phyloP scores from a whole-genome alignment of 306 rosid genomes.

The Cucumis cinereus region DNA sequence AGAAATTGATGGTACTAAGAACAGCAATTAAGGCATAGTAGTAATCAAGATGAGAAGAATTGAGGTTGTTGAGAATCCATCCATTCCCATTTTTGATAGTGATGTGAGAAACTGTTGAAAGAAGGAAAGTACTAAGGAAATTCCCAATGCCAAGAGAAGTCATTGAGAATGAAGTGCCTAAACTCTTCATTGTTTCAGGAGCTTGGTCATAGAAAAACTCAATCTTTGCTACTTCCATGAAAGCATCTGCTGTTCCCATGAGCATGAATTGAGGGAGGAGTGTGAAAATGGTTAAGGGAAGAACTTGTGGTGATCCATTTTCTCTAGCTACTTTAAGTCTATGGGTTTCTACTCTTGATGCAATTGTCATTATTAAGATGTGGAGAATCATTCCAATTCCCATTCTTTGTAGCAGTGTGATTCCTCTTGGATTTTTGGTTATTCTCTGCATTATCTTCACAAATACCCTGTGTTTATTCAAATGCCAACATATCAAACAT shows the following conservation, averaged over 20 bases:
- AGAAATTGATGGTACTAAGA: constrained; percentile 20
- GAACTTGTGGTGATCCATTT: constrained; percentile 24
- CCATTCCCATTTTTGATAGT: constrained; percentile 44
- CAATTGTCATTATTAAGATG: constrained; percentile 42
- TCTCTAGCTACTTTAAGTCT: constrained; percentile 46
- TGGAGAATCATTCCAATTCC: constrained; percentile 73
- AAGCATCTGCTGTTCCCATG: constrained; percentile 72
- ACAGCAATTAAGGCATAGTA: constrained; percentile 57
- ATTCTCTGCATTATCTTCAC: constrained; percentile 45
- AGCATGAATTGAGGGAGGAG: constrained; percentile 74
- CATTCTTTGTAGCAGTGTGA: constrained; percentile 72
- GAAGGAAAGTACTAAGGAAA: constrained; percentile 66
- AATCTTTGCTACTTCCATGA: constrained; percentile 60
- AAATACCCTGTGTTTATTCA: constrained; percentile 22
- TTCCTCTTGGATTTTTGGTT: constrained; percentile 76
- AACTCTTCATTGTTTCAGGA: constrained; percentile 78
- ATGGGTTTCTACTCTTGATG: constrained; percentile 50
- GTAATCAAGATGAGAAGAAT: constrained; percentile 73
- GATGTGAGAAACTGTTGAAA: constrained; percentile 49
- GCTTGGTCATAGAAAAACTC: constrained; percentile 94
- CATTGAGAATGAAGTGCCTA: constrained; percentile 63
- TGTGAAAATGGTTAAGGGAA: constrained; percentile 67
- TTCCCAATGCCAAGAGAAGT: constrained; percentile 74
- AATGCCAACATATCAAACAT: too few species aligned
- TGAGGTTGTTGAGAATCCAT: constrained; percentile 77